Conservation (phyloP, 2,329 filamentous ascomycete species). For the Fusarium torulosum region DNA sequence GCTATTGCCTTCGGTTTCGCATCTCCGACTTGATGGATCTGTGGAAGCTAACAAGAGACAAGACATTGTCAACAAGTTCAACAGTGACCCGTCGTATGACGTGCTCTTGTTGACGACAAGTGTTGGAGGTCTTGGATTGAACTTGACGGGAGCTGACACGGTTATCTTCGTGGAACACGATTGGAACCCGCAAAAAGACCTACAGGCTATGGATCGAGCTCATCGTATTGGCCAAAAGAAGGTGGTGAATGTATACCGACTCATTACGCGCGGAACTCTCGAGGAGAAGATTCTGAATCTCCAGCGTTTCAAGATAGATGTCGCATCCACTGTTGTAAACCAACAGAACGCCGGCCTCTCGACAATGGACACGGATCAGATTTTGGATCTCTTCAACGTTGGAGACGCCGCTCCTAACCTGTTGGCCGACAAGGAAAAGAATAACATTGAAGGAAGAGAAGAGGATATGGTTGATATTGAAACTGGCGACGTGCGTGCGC, state of each 20-base stretch:
- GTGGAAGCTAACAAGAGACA: constrained; percentile 95
- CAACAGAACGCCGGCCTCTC: constrained; percentile 95
- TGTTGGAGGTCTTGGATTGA: constrained; percentile 93
- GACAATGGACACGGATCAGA: constrained; percentile 99
- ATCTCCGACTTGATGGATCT: constrained; percentile 90
- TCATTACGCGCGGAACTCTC: constrained; percentile 94
- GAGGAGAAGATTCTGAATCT: constrained; percentile 99
- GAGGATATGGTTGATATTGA: constrained; percentile 94
- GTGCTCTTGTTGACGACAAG: constrained; percentile 93
- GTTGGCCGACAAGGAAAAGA: constrained; percentile 70
- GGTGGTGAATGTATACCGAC: constrained; percentile 97
- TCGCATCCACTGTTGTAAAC: constrained; percentile 97
- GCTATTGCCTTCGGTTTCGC: constrained; percentile 92
- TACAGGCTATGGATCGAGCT: constrained; percentile 98
- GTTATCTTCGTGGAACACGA: constrained; percentile 99
- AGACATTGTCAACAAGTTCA: constrained; percentile 99
- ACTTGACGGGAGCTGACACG: constrained; percentile 95
- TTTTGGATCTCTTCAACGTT: constrained; percentile 94
- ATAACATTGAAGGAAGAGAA: constrained; percentile 71
- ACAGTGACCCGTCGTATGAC: constrained; percentile 96
- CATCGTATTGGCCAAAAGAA: constrained; percentile 99
- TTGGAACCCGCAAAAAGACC: constrained; percentile 98
- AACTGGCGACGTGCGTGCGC: constrained; percentile 92
- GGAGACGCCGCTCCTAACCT: constrained; percentile 80
- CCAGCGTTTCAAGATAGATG: constrained; percentile 99